Evolutionary conservation across 2,329 filamentous ascomycete genomes (phyloP).

Genomic region (Claviceps africana): DNA sequence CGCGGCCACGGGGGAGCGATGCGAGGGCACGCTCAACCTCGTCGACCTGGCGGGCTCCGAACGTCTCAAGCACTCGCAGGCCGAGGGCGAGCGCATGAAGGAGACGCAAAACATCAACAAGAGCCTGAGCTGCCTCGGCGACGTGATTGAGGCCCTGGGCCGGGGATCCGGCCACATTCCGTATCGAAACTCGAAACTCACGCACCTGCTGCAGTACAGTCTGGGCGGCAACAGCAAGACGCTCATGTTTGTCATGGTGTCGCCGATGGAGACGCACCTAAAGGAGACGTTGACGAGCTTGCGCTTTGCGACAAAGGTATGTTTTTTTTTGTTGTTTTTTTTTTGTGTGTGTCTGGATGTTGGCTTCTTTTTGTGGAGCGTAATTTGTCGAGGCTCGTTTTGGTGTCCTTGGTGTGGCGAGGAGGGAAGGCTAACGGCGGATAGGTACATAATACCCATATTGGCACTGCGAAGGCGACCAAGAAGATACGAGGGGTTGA

Average conservation of each 20-base stretch:
- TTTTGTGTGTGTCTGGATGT: too few relatives aligned
- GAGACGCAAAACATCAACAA: slow-evolving; percentile 98
- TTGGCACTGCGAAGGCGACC: slow-evolving; percentile 71
- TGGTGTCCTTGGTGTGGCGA: not conserved
- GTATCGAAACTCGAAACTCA: slow-evolving; percentile 93
- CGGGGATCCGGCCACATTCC: slow-evolving; percentile 73
- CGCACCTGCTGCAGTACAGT: slow-evolving; percentile 87
- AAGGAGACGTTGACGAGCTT: slow-evolving; percentile 89
- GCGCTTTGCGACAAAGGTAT: slow-evolving; percentile 87
- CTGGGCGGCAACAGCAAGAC: slow-evolving; percentile 93
- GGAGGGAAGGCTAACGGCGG: slow-evolving; percentile 3
- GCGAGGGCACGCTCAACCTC: slow-evolving; percentile 86
- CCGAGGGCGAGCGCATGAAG: slow-evolving; percentile 72
- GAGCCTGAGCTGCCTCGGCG: slow-evolving; percentile 77
- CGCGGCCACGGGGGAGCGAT: slow-evolving; percentile 61
- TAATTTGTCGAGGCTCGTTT: not conserved
- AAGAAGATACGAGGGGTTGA: slow-evolving; percentile 37
- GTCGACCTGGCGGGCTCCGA: slow-evolving; percentile 93
- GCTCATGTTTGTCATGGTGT: slow-evolving; percentile 98
- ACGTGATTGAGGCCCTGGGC: slow-evolving; percentile 89
- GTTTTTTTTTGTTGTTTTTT: slow-evolving; percentile 9
- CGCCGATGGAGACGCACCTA: slow-evolving; percentile 76
- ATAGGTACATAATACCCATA: slow-evolving; percentile 76
- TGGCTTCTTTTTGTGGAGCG: not conserved
- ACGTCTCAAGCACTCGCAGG: slow-evolving; percentile 72